Evolutionary conservation across 164 flowering plant genomes (phyloP).

Genomic region (Aristolochia fimbriata): DNA sequence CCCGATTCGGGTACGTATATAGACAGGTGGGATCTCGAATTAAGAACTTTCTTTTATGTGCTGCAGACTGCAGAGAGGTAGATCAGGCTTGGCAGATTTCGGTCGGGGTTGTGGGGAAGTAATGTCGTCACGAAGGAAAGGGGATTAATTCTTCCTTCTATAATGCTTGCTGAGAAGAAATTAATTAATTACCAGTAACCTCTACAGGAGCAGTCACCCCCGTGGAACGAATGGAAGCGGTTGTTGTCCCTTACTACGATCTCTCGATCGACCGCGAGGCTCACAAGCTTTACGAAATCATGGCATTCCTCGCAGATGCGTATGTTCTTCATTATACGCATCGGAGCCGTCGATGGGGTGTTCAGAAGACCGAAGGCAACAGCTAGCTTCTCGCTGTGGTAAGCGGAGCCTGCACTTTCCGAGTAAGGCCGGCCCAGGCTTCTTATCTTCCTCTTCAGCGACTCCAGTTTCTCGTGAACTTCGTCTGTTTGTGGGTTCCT

Average conservation of each 20-base stretch:
- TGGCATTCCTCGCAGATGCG: slow-evolving; percentile 42
- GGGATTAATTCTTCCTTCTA: too few species aligned
- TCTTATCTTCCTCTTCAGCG: slow-evolving; percentile 14
- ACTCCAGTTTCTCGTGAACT: slow-evolving; percentile 25
- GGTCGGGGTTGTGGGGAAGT: too few species aligned
- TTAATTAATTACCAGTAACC: slow-evolving; percentile 30
- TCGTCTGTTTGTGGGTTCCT: slow-evolving; percentile 23
- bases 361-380: slow-evolving; percentile 38
- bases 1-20: too few species aligned
- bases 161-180: too few species aligned
- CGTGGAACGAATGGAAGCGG: slow-evolving; percentile 35
- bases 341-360: slow-evolving; percentile 24
- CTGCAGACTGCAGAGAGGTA: too few species aligned
- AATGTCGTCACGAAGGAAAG: too few species aligned
- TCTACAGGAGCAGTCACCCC: slow-evolving; percentile 38
- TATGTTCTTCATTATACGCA: slow-evolving; percentile 33
- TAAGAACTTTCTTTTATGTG: too few species aligned
- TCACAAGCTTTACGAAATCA: slow-evolving; percentile 22
- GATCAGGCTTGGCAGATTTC: too few species aligned
- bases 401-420: slow-evolving; percentile 11
- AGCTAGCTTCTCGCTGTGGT: slow-evolving; percentile 48
- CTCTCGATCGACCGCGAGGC: slow-evolving; percentile 22
- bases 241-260: slow-evolving; percentile 39
- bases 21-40: too few species aligned
- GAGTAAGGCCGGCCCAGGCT: slow-evolving; percentile 11